Conservation (phyloP, 2,329 filamentous ascomycete species). For the Exophiala mesophila region DNA sequence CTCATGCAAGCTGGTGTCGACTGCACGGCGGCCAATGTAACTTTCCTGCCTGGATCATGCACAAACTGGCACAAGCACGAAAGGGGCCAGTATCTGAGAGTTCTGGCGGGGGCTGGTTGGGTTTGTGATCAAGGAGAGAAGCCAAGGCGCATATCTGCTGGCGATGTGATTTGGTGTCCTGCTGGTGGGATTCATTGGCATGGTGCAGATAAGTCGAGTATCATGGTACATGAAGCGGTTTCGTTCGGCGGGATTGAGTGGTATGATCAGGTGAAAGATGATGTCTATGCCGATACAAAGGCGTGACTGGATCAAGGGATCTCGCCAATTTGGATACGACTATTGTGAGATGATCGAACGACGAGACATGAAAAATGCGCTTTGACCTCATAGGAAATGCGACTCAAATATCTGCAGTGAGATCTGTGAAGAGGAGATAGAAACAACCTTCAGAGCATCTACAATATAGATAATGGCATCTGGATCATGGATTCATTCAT, state of each 20-base stretch:
- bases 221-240: constrained; percentile 39
- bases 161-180: constrained; percentile 39
- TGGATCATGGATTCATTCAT: no score
- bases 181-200: constrained; percentile 43
- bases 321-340: no score
- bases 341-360: no score
- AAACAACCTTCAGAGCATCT: no score
- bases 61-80: constrained; percentile 45
- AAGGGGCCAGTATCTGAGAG: constrained; percentile 39
- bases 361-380: no score
- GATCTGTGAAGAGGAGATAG: no score
- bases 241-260: constrained; percentile 35
- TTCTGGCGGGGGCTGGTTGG: constrained; percentile 38
- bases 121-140: constrained; percentile 38
- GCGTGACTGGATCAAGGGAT: no score
- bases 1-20: constrained; percentile 28
- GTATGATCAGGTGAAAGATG: constrained; percentile 34
- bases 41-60: constrained; percentile 39
- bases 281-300: constrained; percentile 31
- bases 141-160: constrained; percentile 34
- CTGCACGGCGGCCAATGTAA: constrained; percentile 35
- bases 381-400: no score
- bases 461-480: no score
- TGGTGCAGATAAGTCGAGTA: constrained; percentile 37
- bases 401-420: no score